Evolutionary conservation across 176 grass and related monocot genomes (phyloP), one percentile per base, ranked within the genome.

Genomic region (Aegilops sharonensis): DNA sequence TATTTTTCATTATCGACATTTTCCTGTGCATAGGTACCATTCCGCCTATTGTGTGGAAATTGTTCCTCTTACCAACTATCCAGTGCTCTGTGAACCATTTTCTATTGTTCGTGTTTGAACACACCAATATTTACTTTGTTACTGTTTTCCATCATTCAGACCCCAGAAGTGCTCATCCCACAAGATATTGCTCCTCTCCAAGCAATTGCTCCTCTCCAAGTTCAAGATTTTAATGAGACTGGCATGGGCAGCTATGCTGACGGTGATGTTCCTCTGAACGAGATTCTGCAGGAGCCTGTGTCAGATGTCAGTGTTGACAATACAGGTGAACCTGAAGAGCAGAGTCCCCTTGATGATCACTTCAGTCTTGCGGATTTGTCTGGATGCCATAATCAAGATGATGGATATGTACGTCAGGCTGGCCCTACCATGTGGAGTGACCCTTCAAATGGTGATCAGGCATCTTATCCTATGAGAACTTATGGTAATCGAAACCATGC

Each of bases 261-360:
- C 54, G 86, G 54, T 82, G 61, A 35, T 65, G 64, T 92, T 85
- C 86, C 88, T 63, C 72, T 92, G 23, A 86, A 95, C 0, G 90
- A 95, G 77, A 84, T 92, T 64, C 48, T 84, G 67, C 81, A 94
- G 72, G 84, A 91, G 24, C 72, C 87, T 63, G 67, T 59, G 77
- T 85, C 75, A 25, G 64, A 85, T 91, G 60, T 64, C 31, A 76
- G 75, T 45, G 30, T n/a, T 17, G 59, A 81, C 24, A 86, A 70
- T 78, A 47, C 81, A 17, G 20, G 20, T 32, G 36, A 23, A 85
- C 59, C 65, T 70, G 80, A 86, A 74, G 47, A 80, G 64, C 75
- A 81, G 65, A 92, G 75, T 75, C 43, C 29, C 12, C 30, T 79
- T 11, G 86, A 87, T 68, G 88, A 88, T 56, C 85, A 89, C 30